Evolutionary conservation across 768 basidiomycete species (phyloP), one percentile per base, ranked within the genome.

Genomic region (Termitomyces sp.): DNA sequence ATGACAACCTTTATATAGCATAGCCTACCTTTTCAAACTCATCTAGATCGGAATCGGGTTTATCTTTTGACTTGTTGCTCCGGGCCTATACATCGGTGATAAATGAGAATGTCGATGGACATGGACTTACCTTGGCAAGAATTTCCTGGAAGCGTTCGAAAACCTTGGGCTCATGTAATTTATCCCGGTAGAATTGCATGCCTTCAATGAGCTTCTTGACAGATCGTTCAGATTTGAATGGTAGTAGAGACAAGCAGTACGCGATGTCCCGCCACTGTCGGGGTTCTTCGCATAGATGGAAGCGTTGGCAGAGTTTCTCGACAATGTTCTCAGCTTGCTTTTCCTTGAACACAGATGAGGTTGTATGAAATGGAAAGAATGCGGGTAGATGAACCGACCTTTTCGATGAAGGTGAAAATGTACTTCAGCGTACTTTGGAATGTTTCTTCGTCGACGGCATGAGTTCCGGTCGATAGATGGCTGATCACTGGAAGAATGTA

Each of bases 261-360:
- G 95, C 92, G 55, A 99, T 94, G 64, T 99, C 96, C 22, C 94
- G 84, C 97, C 97, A 99, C 66, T 98, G 97, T 5, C 96, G 82
- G 15, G 91, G 82, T 29, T 95, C 93, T 39, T 90, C 88, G 0
- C 89, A 85, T 3, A 92, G 76, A 22, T 89, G 81, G 85, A 98
- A 98, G 7, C 96, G 85, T 64, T 97, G 94, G 64, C 97, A 99
- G 2, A 99, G 84, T 67, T 98, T 99, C 64, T 99, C 96, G 51
- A 98, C 91, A 58, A 99, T 92, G 64, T 82, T 89, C 71, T 98
- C 96, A 0, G 96, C 95, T 83, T 97, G 96, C 72, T 96, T 98
- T 72, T 98, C 94, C 94, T 96, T 63, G n/a, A 20, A 12, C n/a
- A 13, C 18, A 25, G 27, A 20, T 25, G 23, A 25, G 29, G 16